A percentile compares a stretch with the other conserved stretches of the same genome.
Conservation (phyloP, 805 yeast species). For the Jamesozyma gamospora region DNA sequence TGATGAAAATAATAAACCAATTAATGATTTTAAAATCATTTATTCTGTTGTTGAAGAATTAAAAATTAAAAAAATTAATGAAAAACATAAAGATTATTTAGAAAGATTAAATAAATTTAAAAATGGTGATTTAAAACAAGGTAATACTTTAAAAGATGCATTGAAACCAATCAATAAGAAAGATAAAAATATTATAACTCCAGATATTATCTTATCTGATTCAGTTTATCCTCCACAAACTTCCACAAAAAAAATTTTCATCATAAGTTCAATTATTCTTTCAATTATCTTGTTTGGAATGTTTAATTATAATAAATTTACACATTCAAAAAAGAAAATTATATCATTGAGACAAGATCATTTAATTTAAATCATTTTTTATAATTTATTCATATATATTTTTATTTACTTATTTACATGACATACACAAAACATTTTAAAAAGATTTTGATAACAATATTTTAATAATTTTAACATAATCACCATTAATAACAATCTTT, state of each 20-base stretch:
- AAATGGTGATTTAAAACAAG: slow-evolving; percentile 21
- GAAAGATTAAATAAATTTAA: slow-evolving; percentile 15
- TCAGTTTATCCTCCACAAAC: background rate
- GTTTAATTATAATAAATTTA: background rate
- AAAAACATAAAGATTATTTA: slow-evolving; percentile 15
- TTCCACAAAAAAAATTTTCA: background rate
- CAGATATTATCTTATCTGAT: slow-evolving; percentile 1
- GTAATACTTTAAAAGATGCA: slow-evolving; percentile 19
- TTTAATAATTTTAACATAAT: slow-evolving; percentile 31
- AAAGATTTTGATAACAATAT: slow-evolving; percentile 11
- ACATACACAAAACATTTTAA: background rate
- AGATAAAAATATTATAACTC: too few relatives aligned
- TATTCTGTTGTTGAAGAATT: slow-evolving; percentile 26
- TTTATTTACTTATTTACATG: background rate
- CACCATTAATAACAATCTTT: slow-evolving; percentile 45
- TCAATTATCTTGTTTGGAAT: too few relatives aligned
- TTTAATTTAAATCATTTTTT: background rate
- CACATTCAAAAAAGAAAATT: background rate
- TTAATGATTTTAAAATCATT: slow-evolving; percentile 29
- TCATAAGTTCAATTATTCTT: too few relatives aligned
- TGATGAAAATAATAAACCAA: slow-evolving; percentile 8
- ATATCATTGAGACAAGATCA: slow-evolving; percentile 2
- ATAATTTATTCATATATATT: background rate
- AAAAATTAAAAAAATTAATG: slow-evolving; percentile 13
- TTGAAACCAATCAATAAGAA: slow-evolving; percentile 9